phyloP scores from a whole-genome alignment of 805 yeast species.

The Metschnikowia baotianmanensis region DNA sequence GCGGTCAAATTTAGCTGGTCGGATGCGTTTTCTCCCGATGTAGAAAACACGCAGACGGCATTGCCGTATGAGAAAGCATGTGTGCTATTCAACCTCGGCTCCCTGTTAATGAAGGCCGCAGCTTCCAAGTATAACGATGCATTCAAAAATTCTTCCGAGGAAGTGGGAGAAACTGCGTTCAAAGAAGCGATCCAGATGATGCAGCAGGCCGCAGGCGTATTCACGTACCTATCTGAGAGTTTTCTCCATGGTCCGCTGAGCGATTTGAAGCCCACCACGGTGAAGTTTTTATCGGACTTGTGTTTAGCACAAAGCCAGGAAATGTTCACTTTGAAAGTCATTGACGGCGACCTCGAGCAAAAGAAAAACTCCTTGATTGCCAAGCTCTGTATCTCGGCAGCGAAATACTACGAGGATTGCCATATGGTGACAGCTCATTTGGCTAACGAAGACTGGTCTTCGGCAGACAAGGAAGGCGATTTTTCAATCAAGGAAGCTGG shows the following conservation, averaged over 20 bases:
- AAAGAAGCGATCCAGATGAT: conserved; percentile 60
- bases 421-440: conserved; percentile 38
- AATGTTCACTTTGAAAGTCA: conserved; percentile 62
- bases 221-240: conserved; percentile 67
- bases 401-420: conserved; percentile 54
- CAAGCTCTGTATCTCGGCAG: conserved; percentile 65
- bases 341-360: conserved; percentile 49
- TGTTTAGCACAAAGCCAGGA: conserved; percentile 91
- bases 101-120: conserved; percentile 55
- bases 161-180: conserved; percentile 39
- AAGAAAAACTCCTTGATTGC: conserved; percentile 69
- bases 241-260: conserved; percentile 85
- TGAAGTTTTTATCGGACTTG: conserved; percentile 58
- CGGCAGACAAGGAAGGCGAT: conserved; percentile 14
- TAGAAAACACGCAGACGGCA: conserved; percentile 66
- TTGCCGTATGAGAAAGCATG: conserved; percentile 89
- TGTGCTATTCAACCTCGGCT: conserved; percentile 73
- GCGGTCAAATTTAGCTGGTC: conserved; percentile 71
- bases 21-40: conserved; percentile 58
- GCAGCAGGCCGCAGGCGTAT: conserved; percentile 79
- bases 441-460: conserved; percentile 14
- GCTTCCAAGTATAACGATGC: conserved; percentile 28
- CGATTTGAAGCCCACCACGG: conserved; percentile 70
- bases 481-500: conserved; percentile 24
- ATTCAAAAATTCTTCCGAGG: conserved; percentile 20